Evolutionary conservation across 441 rosid species (phyloP).

Genomic region (Eruca vesicaria): DNA sequence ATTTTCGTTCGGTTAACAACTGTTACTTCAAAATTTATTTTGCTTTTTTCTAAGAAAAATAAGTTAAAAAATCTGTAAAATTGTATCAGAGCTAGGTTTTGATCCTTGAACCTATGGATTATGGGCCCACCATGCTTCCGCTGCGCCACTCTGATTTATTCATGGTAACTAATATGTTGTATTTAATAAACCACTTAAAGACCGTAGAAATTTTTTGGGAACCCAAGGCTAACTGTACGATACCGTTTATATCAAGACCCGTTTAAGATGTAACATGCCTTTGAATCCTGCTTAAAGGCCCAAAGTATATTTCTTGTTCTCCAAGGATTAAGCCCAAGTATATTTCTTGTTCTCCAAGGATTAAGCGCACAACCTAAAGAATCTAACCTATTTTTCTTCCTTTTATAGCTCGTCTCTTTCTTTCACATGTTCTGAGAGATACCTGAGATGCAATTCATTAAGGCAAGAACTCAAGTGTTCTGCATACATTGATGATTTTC

Average conservation of each 20-base stretch:
- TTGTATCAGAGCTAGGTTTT: constrained; percentile 83
- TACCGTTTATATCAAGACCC: background rate
- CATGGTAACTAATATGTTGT: background rate
- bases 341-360: background rate
- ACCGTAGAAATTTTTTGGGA: too few species aligned
- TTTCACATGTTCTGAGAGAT: background rate
- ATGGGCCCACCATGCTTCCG: constrained; percentile 98
- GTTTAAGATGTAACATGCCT: background rate
- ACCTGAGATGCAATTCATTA: background rate
- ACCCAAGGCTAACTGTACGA: too few species aligned
- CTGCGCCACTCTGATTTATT: constrained; percentile 76
- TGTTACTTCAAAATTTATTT: background rate
- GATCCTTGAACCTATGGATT: constrained; percentile 94
- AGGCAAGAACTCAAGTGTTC: background rate
- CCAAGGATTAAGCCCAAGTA: too few species aligned
- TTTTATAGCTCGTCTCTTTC: background rate
- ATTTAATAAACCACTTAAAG: background rate
- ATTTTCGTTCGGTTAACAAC: background rate
- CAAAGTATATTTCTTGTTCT: background rate
- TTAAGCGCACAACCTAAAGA: background rate
- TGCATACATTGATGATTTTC: background rate
- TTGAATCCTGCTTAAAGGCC: background rate
- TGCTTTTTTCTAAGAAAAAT: too few species aligned
- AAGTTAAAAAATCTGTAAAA: too few species aligned
- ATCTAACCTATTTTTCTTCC: background rate